A percentile compares a stretch with the other conserved stretches of the same genome.
phyloP scores from a whole-genome alignment of 805 yeast genomes.

The Ogataea sp. region DNA sequence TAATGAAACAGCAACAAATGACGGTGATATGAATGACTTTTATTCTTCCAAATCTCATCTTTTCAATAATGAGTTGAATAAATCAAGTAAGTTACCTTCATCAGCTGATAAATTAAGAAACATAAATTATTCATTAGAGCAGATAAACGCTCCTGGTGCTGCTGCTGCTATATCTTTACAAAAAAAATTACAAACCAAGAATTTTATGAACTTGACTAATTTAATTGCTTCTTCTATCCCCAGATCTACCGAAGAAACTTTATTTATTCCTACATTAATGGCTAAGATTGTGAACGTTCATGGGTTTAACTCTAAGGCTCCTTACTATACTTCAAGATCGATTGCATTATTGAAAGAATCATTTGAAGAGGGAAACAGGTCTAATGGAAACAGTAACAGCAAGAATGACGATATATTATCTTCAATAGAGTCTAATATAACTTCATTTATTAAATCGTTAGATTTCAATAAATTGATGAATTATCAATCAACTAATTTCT shows the following conservation, averaged over 20 bases:
- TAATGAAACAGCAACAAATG: no score
- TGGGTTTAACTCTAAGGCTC: constrained; percentile 65
- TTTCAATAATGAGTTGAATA: no score
- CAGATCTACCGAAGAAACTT: constrained; percentile 69
- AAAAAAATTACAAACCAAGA: constrained; percentile 33
- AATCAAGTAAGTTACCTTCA: no score
- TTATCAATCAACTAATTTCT: constrained; percentile 37
- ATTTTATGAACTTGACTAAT: constrained; percentile 40
- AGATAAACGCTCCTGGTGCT: constrained; percentile 68
- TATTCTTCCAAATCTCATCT: no score
- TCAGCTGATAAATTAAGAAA: constrained; percentile 16
- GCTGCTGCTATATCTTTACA: constrained; percentile 57
- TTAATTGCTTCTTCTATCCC: constrained; percentile 69
- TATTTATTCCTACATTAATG: constrained; percentile 63
- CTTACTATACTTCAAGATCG: constrained; percentile 63
- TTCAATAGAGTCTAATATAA: neutral
- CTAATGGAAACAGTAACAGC: constrained; percentile 9
- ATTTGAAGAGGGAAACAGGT: constrained; percentile 20
- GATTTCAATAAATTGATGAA: constrained; percentile 30
- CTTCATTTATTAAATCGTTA: constrained; percentile 24
- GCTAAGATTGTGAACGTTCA: constrained; percentile 63
- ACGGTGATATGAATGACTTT: no score
- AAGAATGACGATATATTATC: neutral
- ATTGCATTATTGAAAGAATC: constrained; percentile 60
- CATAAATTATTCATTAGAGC: constrained; percentile 42